Evolutionary conservation across 768 basidiomycete species (phyloP).

Genomic region (Tricholomella constricta): DNA sequence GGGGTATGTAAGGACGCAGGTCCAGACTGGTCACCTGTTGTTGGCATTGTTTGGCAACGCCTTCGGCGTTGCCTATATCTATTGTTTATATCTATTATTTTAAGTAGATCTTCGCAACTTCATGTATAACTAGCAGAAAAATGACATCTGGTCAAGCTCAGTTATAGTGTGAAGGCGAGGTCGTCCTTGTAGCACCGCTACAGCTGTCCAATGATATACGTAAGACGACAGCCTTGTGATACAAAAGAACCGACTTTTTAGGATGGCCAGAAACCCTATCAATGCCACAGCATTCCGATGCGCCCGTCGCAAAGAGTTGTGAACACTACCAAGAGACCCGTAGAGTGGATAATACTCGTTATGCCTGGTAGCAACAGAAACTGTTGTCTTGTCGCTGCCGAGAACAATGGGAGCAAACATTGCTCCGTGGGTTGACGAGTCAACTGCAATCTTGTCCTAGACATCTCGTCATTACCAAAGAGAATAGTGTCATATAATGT

Average conservation of each 20-base stretch:
- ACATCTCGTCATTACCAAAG: neutral
- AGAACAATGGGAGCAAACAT: slow-evolving; percentile 23
- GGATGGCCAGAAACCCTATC: slow-evolving; percentile 20
- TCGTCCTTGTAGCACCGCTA: too few species aligned
- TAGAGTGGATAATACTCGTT: slow-evolving; percentile 17
- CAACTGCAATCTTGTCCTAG: slow-evolving; percentile 10
- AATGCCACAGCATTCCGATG: slow-evolving; percentile 18
- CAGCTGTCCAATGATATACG: neutral
- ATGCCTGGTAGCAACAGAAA: slow-evolving; percentile 24
- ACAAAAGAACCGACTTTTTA: slow-evolving; percentile 24
- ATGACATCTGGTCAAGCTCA: too few species aligned
- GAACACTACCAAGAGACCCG: slow-evolving; percentile 7
- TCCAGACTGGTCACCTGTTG: too few species aligned
- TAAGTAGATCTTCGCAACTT: too few species aligned
- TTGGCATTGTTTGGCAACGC: too few species aligned
- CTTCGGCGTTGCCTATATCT: too few species aligned
- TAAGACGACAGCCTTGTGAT: neutral
- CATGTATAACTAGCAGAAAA: too few species aligned
- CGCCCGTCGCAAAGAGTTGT: slow-evolving; percentile 11
- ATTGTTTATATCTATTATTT: too few species aligned
- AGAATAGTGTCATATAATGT: neutral
- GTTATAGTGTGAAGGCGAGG: too few species aligned
- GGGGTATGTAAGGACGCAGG: too few species aligned
- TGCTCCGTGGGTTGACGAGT: slow-evolving; percentile 12
- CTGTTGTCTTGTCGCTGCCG: slow-evolving; percentile 32